Conservation (phyloP, 768 basidiomycete genomes). For the Ramaria sp. region DNA sequence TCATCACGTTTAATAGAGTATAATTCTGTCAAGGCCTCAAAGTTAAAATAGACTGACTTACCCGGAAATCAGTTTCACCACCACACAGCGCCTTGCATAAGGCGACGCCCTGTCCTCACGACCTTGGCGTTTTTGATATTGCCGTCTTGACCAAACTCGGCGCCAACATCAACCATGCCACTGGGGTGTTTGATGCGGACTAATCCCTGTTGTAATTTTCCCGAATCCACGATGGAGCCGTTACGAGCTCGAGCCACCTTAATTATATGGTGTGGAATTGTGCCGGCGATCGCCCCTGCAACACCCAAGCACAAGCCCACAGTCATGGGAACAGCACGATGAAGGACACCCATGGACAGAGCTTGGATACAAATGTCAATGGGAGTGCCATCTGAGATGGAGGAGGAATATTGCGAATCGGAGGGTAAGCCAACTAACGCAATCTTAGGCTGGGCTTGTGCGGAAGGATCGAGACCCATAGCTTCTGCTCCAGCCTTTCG, state of each 20-base stretch:
- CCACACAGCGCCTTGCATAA: conserved; percentile 64
- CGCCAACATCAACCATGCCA: conserved; percentile 58
- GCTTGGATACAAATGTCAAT: conserved; percentile 47
- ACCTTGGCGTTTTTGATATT: conserved; percentile 48
- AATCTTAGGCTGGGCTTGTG: conserved; percentile 64
- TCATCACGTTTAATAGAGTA: too few relatives aligned
- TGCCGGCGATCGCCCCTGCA: conserved; percentile 41
- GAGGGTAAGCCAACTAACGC: conserved; percentile 37
- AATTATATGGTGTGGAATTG: conserved; percentile 43
- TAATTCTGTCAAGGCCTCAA: too few relatives aligned
- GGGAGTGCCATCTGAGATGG: conserved; percentile 18
- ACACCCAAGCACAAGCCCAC: conserved; percentile 61
- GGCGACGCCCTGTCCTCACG: conserved; percentile 52
- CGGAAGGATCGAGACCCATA: conserved; percentile 55
- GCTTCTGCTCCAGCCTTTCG: conserved; percentile 41
- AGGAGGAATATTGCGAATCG: not conserved
- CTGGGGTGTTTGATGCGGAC: conserved; percentile 53
- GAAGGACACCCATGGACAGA: conserved; percentile 60
- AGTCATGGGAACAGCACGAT: conserved; percentile 66
- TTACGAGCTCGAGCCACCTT: conserved; percentile 17
- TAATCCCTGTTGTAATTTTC: conserved; percentile 16
- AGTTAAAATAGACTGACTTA: too few relatives aligned
- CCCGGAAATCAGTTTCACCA: conserved; percentile 28
- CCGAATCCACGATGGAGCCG: conserved; percentile 10
- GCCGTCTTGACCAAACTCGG: conserved; percentile 36